A percentile compares a stretch with the other conserved stretches of the same genome.
Conservation (phyloP, 768 basidiomycete species). For the Suillus subalutaceus region DNA sequence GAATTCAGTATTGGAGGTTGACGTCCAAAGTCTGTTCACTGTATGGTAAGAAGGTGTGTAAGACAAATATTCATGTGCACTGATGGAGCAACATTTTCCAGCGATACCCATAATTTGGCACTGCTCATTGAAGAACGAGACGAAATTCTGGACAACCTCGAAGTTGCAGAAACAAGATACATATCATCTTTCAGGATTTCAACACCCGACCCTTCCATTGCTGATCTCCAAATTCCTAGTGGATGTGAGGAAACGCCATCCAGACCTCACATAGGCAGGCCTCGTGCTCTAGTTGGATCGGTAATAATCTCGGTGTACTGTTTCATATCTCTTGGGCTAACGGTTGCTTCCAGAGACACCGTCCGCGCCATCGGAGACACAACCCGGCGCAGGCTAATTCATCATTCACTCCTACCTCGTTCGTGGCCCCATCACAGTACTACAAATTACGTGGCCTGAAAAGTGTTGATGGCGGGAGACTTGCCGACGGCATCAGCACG, state of each 20-base stretch:
- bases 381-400: conserved; percentile 71
- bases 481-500: conserved; percentile 47
- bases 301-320: conserved; percentile 18
- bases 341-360: conserved; percentile 20
- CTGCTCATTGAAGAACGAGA: conserved; percentile 76
- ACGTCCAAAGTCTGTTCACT: conserved; percentile 73
- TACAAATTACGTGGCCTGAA: conserved; percentile 70
- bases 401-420: conserved; percentile 75
- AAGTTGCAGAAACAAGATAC: conserved; percentile 79
- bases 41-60: conserved; percentile 54
- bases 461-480: conserved; percentile 62
- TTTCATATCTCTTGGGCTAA: conserved; percentile 2
- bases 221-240: conserved; percentile 50
- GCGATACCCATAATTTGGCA: conserved; percentile 70
- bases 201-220: conserved; percentile 72
- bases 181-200: conserved; percentile 74
- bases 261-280: conserved; percentile 69
- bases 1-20: conserved; percentile 54
- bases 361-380: conserved; percentile 46
- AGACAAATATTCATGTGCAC: not conserved
- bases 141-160: conserved; percentile 75
- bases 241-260: conserved; percentile 41
- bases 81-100: conserved; percentile 27
- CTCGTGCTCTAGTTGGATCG: conserved; percentile 50
- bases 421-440: conserved; percentile 78